Base-by-base conservation (phyloP, 176 grass and related monocot species). In the barley (Hordeum vulgare) region DNA sequence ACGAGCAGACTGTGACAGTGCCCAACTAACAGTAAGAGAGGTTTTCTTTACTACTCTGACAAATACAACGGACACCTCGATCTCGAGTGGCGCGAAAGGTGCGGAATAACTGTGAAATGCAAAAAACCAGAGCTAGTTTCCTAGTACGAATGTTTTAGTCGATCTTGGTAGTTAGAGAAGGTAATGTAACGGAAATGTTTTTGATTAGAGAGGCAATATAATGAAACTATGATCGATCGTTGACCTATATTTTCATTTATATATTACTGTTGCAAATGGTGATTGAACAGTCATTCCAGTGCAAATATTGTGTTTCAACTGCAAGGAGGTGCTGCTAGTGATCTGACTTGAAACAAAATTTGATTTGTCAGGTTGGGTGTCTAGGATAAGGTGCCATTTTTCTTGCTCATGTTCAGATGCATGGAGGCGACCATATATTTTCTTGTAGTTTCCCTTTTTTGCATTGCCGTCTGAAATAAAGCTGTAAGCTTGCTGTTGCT, bases 101-200 rank as follows among this genome's bases (percentile, higher is more conserved):
- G 59, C 2, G 2, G 23, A 64, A 59, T 71, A 82, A 31, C n/a
- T 71, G 9, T 26, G n/a, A 72, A 60, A 12, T 12, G 74, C 36
- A 51, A 56, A 56, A 56, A 56, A 3, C 1, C 53, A 21, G 53
- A 56, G 34, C 23, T 77, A 27, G 75, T 77, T 79, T 20, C 3
- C 1, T 41, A 64, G 59, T 26, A 79, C 40, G 10, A 44, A 64
- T 79, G 15, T 64, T 82, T 0, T 36, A 78, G 64, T 21, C 27
- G 85, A 61, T 25, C 41, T 33, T 62, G 61, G 28, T 85, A 61
- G 49, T 82, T 81, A 84, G 25, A 28, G 31, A 37, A 45, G 23
- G 39, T 25, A 45, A 45, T 71, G 6, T 14, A 73, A 45, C 26
- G 13, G 24, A 72, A 45, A 15, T 29, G 15, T 73, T 1, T 4